Evolutionary conservation across 768 basidiomycete genomes (phyloP), one percentile per base, ranked within the genome.

Genomic region (Mycena maculata): DNA sequence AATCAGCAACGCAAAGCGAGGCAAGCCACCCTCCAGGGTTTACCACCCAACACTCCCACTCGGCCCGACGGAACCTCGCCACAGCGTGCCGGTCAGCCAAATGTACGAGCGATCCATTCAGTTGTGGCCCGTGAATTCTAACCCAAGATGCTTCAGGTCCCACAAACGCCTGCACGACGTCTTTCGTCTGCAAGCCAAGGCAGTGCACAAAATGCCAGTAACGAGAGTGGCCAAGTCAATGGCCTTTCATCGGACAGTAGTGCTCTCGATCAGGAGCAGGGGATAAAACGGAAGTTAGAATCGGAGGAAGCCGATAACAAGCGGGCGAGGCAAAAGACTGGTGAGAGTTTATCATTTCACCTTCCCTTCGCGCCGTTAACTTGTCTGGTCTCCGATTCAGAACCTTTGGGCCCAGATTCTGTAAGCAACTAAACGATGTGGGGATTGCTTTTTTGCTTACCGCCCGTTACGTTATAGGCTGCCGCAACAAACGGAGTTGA

Each of bases 241-340:
- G 79, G 76, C 4, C 75, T 73, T 25, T 69, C 72, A 28, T 61
- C 76, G 36, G 82, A 83, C 41, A 71, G 77, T 49, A 82, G 80
- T 71, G 78, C 83, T 33, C 76, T 87, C 55, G 92, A 93, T 58
- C 83, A 83, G 65, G 91, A 92, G 60, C 88, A 90, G 61, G 86
- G 84, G 20, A 82, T 88, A 68, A 95, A 94, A 76, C 85, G 93
- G 67, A 93, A 93, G 76, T 79, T 90, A 68, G 88, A 89, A 52
- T 82, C 83, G 20, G 89, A 88, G 57, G 91, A 92, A 64, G 78
- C 78, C 30, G 90, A 92, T 50, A 83, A 79, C 50, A 95, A 95
- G 76, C 86, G 93, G 71, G 88, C 79, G 53, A 86, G 91, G 71
- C 86, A 89, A 77, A 93, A 89, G 80, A 92, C 85, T 72, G 91